Conservation (phyloP, 2,329 filamentous ascomycete genomes). For the Fusarium coffeatum region DNA sequence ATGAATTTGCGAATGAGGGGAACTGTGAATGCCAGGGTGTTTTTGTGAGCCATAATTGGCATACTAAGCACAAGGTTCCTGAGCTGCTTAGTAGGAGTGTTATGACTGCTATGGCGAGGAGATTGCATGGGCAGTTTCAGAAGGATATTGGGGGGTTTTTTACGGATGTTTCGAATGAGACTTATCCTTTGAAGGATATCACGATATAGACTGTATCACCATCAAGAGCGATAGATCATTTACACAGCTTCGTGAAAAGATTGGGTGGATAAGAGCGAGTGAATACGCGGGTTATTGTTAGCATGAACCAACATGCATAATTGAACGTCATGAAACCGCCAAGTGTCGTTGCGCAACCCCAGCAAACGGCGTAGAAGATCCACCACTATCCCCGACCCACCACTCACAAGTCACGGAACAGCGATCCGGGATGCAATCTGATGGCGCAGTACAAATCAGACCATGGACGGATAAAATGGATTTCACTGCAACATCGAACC, state of each 20-base stretch:
- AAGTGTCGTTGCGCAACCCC: accelerated
- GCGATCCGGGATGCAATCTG: neutral
- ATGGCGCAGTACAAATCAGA: neutral
- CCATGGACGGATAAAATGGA: neutral
- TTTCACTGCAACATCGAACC: neutral
- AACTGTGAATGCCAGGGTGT: slow-evolving; percentile 14
- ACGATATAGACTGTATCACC: neutral
- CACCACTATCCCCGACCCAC: neutral
- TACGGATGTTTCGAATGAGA: neutral
- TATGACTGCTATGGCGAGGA: slow-evolving; percentile 16
- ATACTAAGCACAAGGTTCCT: slow-evolving; percentile 13
- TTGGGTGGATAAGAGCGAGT: too few relatives aligned
- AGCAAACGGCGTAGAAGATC: accelerated
- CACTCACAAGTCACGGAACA: neutral
- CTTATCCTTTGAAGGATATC: neutral
- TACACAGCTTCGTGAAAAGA: too few relatives aligned
- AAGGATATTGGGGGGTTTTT: neutral
- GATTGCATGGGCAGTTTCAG: slow-evolving; percentile 21
- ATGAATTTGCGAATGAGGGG: neutral
- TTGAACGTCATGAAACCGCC: neutral
- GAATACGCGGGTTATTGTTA: neutral
- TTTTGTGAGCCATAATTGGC: slow-evolving; percentile 20
- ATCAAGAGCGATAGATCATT: too few relatives aligned
- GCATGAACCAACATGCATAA: neutral
- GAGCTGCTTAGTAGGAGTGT: slow-evolving; percentile 23